A percentile compares a stretch with the other conserved stretches of the same genome.
These are phyloP conservation scores for Aspergillus amoenus DNA, from an alignment of 2,329 filamentous ascomycete species.

Conservation along the genomic window DNA sequence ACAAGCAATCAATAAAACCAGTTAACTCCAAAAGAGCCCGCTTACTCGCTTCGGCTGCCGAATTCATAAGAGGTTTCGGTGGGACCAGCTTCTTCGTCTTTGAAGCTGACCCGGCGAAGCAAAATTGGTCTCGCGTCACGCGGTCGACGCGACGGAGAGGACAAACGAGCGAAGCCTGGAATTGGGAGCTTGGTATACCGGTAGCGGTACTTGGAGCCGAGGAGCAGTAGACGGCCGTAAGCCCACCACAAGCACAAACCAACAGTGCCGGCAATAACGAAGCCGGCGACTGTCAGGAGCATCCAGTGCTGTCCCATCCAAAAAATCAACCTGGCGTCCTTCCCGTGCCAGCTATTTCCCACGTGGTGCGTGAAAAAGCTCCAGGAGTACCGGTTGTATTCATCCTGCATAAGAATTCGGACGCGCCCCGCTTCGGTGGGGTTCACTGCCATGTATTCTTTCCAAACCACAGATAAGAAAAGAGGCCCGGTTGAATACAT, in stretches of 20 bases:
- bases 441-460: constrained; percentile 62
- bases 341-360: constrained; percentile 66
- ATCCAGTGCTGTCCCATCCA: constrained; percentile 62
- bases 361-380: constrained; percentile 69
- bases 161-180: constrained; percentile 27
- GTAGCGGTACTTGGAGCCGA: constrained; percentile 41
- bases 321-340: constrained; percentile 64
- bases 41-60: constrained; percentile 33
- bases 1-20: constrained; percentile 6
- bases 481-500: constrained; percentile 77
- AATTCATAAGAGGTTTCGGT: constrained; percentile 42
- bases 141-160: constrained; percentile 36
- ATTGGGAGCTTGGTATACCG: constrained; percentile 35
- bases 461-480: constrained; percentile 74
- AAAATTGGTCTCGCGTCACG: constrained; percentile 35
- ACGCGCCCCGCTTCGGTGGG: constrained; percentile 53
- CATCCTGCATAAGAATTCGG: constrained; percentile 66
- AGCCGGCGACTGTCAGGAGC: constrained; percentile 53
- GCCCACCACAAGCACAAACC: constrained; percentile 52
- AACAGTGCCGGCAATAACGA: constrained; percentile 48
- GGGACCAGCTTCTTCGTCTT: constrained; percentile 38
- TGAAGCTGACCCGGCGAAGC: constrained; percentile 39
- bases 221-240: constrained; percentile 48
- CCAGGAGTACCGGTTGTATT: constrained; percentile 68
- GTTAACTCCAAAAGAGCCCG: background rate